phyloP scores from a whole-genome alignment of 805 yeast genomes.

The Teunomyces cretensis region DNA sequence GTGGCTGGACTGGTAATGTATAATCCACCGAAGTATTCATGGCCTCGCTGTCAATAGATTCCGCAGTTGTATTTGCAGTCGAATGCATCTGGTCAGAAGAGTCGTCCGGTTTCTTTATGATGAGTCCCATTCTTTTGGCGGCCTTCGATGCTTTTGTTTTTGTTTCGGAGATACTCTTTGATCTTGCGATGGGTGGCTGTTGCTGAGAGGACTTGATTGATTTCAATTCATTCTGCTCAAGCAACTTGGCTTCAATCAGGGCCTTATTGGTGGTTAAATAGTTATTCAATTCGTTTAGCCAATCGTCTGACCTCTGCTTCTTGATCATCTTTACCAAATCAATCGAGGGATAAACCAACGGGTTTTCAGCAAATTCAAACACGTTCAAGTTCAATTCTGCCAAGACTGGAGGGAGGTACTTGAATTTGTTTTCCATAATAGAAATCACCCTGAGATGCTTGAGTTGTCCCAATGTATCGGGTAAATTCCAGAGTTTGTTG shows the following conservation, averaged over 20 bases:
- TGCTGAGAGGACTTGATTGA: slow-evolving; percentile 6
- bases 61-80: not conserved
- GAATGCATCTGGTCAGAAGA: not conserved
- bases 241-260: slow-evolving; percentile 27
- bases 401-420: slow-evolving; percentile 52
- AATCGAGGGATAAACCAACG: slow-evolving; percentile 49
- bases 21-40: slow-evolving; percentile 1
- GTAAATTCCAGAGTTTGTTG: slow-evolving; percentile 52
- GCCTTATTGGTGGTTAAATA: slow-evolving; percentile 38
- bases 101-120: slow-evolving; percentile 43
- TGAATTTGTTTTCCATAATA: slow-evolving; percentile 56
- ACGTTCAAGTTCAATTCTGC: slow-evolving; percentile 55
- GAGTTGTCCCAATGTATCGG: slow-evolving; percentile 30
- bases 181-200: slow-evolving; percentile 23
- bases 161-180: slow-evolving; percentile 36
- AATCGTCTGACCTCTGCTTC: slow-evolving; percentile 43
- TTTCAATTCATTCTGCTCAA: slow-evolving; percentile 11
- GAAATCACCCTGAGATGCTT: slow-evolving; percentile 56
- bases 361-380: slow-evolving; percentile 63
- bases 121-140: slow-evolving; percentile 74
- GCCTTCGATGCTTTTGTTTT: slow-evolving; percentile 57
- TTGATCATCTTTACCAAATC: slow-evolving; percentile 34
- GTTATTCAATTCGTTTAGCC: slow-evolving; percentile 42
- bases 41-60: slow-evolving; percentile 1
- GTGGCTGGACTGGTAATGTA: slow-evolving; percentile 1